Conservation (phyloP, 495 filamentous ascomycete species). For the Cercophora scortea region DNA sequence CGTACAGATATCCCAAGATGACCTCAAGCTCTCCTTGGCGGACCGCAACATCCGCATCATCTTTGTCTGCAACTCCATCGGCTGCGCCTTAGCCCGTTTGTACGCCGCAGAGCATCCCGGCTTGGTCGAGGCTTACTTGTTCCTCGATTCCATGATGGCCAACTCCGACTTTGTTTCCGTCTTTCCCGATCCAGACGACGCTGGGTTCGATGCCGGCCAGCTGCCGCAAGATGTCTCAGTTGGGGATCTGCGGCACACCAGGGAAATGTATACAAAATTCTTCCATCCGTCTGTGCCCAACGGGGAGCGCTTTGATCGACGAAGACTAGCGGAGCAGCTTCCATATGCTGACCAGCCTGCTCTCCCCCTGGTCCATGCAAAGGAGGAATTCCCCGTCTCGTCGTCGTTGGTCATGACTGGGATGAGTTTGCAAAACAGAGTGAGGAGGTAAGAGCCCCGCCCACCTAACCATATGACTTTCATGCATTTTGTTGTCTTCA, state of each 20-base stretch:
- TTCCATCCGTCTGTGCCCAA: slow-evolving; percentile 51
- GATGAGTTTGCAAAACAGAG: slow-evolving; percentile 48
- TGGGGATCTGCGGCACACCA: slow-evolving; percentile 37
- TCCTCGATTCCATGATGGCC: slow-evolving; percentile 57
- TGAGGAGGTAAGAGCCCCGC: slow-evolving; percentile 19
- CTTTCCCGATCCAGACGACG: slow-evolving; percentile 51
- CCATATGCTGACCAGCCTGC: slow-evolving; percentile 41
- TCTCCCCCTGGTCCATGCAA: slow-evolving; percentile 25
- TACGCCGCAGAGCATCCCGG: slow-evolving; percentile 42
- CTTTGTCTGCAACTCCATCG: slow-evolving; percentile 52
- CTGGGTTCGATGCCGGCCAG: slow-evolving; percentile 33
- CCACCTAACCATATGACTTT: neutral
- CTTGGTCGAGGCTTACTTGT: slow-evolving; percentile 36
- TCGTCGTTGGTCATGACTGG: slow-evolving; percentile 55
- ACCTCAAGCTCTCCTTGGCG: neutral
- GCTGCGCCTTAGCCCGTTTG: slow-evolving; percentile 50
- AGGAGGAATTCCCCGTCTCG: slow-evolving; percentile 36
- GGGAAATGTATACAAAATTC: slow-evolving; percentile 27
- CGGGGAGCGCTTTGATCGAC: slow-evolving; percentile 47
- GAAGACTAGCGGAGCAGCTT: slow-evolving; percentile 39
- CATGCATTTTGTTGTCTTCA: neutral
- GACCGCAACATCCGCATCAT: slow-evolving; percentile 22
- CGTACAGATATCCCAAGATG: slow-evolving; percentile 22
- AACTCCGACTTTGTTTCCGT: slow-evolving; percentile 52
- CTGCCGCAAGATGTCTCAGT: slow-evolving; percentile 38